phyloP scores from a whole-genome alignment of 2,329 filamentous ascomycete species.

The Aureobasidium subglaciale region DNA sequence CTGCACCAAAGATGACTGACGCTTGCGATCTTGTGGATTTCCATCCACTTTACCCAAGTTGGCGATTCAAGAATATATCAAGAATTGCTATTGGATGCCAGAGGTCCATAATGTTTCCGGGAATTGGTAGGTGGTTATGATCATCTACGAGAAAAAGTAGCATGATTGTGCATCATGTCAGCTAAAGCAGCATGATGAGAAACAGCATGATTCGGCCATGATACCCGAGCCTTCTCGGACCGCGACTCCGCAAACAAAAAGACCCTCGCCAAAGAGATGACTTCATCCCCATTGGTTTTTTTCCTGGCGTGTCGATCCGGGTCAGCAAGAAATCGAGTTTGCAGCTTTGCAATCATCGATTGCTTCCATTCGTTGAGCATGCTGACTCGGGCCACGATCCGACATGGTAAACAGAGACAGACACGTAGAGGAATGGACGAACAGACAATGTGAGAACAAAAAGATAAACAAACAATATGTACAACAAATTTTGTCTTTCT shows the following conservation, averaged over 20 bases:
- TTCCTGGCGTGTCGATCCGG: neutral
- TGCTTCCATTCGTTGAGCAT: neutral
- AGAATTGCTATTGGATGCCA: no score
- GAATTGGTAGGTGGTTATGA: no score
- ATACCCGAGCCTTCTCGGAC: neutral
- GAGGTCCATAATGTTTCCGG: no score
- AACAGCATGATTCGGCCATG: no score
- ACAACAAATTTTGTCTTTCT: conserved; percentile 13
- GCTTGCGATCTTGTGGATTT: no score
- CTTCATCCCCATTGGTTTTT: neutral
- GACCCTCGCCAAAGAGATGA: neutral
- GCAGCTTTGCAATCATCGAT: neutral
- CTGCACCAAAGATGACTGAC: no score
- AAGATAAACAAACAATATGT: conserved; percentile 2
- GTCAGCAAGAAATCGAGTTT: neutral
- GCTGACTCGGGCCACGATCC: neutral
- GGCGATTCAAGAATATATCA: no score
- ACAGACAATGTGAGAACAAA: neutral
- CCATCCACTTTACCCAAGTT: no score
- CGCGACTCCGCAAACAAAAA: neutral
- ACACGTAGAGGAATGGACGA: no score
- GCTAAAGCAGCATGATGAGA: no score
- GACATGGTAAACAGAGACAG: neutral
- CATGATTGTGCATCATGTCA: no score
- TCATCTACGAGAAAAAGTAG: no score